Evolutionary conservation across 2,329 filamentous ascomycete species (phyloP), one percentile per base, ranked within the genome.

Genomic region (Sporothrix schenckii): DNA sequence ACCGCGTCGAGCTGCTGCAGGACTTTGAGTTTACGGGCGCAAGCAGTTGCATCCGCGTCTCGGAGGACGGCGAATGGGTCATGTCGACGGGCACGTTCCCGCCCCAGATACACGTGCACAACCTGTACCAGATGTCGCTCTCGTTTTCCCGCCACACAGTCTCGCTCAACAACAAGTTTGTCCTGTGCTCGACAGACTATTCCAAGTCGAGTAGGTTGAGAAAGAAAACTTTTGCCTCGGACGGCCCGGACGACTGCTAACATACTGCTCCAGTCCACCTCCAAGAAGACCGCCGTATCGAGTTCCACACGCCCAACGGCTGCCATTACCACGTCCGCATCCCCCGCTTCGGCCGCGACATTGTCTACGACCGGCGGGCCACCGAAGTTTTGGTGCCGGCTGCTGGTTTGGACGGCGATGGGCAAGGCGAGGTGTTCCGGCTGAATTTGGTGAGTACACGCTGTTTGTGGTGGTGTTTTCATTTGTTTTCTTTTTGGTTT

Each of bases 41-140:
- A 53, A 97, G 93, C 78, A 88, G 90, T 75, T 97, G 94, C 78
- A 88, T 99, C 73, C 88, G 93, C 66, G 88, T 95, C 73, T 97
- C 92, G 76, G 94, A 97, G 71, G 95, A 99, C 87, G 94, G 94
- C 65, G 91, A 98, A 78, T 99, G 95, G 94, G 89, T 95, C 53
- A 95, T 97, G 92, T 96, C 92, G 77, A 96, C 94, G 68, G 93
- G 93, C 83, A 90, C 88, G 69, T 90, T 88, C 79, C 88, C 85
- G 80, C 75, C 75, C 3, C 92, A 97, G 79, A 97, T 98, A 71
- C 95, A 98, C 78, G 91, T 92, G n/a, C 96, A 99, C 81, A 93
- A 97, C 78, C 88, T 98, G 6, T 91, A 94, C 50, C 93, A 98
- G 78, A 86, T 98, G 27, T 94, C 94, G 11, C 87, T 99, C n/a